A percentile compares a stretch with the other conserved stretches of the same genome.
phyloP scores from a whole-genome alignment of 2,329 filamentous ascomycete genomes.

The Ceratocystis harringtonii region DNA sequence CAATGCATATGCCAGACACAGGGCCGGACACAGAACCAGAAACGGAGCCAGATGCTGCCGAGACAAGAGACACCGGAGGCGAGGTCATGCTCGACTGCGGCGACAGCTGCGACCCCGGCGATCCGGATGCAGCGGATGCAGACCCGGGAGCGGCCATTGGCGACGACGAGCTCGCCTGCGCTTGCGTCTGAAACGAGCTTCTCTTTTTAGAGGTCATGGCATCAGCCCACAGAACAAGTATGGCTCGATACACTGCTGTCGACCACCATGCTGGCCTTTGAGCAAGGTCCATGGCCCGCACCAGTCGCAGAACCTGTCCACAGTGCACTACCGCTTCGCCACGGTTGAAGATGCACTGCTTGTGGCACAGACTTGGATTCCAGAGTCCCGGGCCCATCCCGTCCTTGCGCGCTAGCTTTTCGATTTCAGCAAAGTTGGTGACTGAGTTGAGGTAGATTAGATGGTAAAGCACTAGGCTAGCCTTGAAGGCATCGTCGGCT shows the following conservation, averaged over 20 bases:
- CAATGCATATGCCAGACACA: slow-evolving; percentile 24
- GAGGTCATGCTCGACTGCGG: slow-evolving; percentile 2
- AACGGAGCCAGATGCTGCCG: slow-evolving; percentile 11
- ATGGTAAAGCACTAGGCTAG: slow-evolving; percentile 55
- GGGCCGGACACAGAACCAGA: background rate
- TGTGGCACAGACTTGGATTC: slow-evolving; percentile 40
- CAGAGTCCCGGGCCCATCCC: slow-evolving; percentile 34
- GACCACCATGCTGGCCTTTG: slow-evolving; percentile 56
- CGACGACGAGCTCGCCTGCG: background rate
- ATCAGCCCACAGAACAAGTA: slow-evolving; percentile 47
- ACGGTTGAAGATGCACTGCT: slow-evolving; percentile 46
- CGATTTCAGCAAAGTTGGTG: slow-evolving; percentile 52
- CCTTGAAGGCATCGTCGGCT: slow-evolving; percentile 43
- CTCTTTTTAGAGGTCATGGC: slow-evolving; percentile 27
- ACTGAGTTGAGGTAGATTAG: slow-evolving; percentile 54
- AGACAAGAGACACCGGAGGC: background rate
- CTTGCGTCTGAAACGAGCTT: background rate
- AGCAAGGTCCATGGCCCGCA: slow-evolving; percentile 44
- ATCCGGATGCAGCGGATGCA: background rate
- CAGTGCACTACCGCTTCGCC: slow-evolving; percentile 52
- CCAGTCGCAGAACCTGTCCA: slow-evolving; percentile 48
- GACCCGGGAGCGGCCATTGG: background rate
- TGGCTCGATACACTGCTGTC: slow-evolving; percentile 53
- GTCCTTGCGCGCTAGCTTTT: slow-evolving; percentile 49
- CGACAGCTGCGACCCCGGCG: slow-evolving; percentile 8